Evolutionary conservation across 2,329 filamentous ascomycete species (phyloP).

Genomic region (Fusarium metavorans): DNA sequence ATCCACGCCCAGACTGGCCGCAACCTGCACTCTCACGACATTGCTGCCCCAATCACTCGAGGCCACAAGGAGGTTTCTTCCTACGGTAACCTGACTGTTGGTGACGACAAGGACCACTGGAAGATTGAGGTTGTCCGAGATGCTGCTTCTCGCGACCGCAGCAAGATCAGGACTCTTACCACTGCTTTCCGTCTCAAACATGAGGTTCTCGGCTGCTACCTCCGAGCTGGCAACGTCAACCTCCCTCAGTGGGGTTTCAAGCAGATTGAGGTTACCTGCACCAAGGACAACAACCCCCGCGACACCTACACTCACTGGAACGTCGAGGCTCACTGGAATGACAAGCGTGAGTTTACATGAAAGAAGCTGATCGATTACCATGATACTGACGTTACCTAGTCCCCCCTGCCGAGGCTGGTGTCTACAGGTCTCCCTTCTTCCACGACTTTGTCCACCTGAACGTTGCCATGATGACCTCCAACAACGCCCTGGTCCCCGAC

Average conservation of each 20-base stretch:
- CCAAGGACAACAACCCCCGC: constrained; percentile 90
- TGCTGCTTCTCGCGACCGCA: constrained; percentile 86
- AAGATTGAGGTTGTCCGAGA: constrained; percentile 91
- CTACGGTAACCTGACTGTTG: constrained; percentile 95
- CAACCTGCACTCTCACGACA: constrained; percentile 94
- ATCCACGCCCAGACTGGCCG: constrained; percentile 96
- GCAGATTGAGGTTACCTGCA: constrained; percentile 97
- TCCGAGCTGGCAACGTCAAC: constrained; percentile 95
- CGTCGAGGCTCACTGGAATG: constrained; percentile 93
- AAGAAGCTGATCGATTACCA: not conserved
- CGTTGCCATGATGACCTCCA: constrained; percentile 99
- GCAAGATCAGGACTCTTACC: constrained; percentile 88
- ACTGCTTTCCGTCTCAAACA: constrained; percentile 93
- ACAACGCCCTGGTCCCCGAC: constrained; percentile 97
- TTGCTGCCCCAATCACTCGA: constrained; percentile 90
- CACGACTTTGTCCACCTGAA: constrained; percentile 98
- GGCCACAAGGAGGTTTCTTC: constrained; percentile 91
- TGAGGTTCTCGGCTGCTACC: constrained; percentile 86
- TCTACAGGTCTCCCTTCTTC: constrained; percentile 96
- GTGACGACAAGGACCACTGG: constrained; percentile 99
- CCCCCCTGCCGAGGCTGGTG: constrained; percentile 86
- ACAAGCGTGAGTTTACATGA: constrained; percentile 77
- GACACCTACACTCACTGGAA: constrained; percentile 99
- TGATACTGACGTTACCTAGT: constrained; percentile 64
- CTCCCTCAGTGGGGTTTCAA: constrained; percentile 99